These are phyloP conservation scores for Neonectria ditissima DNA, from an alignment of 2,329 filamentous ascomycete species.

Conservation along the genomic window DNA sequence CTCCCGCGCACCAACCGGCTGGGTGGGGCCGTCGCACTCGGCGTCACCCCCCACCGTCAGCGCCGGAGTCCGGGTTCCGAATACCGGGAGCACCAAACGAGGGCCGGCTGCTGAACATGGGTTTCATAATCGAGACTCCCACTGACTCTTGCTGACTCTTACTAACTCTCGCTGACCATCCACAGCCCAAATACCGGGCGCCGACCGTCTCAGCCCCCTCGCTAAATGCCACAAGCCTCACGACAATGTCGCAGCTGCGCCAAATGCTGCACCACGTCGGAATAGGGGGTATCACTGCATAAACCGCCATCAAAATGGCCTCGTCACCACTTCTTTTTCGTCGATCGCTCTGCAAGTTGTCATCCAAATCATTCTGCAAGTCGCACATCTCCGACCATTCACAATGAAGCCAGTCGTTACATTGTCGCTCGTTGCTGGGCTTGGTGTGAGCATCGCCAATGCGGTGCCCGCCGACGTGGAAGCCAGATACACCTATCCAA, in stretches of 20 bases:
- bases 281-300: conserved; percentile 35
- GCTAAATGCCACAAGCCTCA: conserved; percentile 4
- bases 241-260: conserved; percentile 20
- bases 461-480: conserved; percentile 17
- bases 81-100: conserved; percentile 8
- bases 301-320: conserved; percentile 30
- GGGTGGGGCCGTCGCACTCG: conserved; percentile 9
- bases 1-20: conserved; percentile 5
- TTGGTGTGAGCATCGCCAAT: conserved; percentile 22
- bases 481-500: neutral
- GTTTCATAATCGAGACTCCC: neutral
- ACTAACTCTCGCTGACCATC: too few relatives aligned
- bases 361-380: conserved; percentile 17
- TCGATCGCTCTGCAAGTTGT: conserved; percentile 4
- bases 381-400: conserved; percentile 27
- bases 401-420: conserved; percentile 34
- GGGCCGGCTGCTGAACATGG: neutral
- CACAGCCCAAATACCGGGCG: neutral
- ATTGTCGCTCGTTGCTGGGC: conserved; percentile 33
- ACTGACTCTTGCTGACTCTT: neutral
- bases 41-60: neutral
- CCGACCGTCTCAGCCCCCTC: conserved; percentile 15
- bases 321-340: conserved; percentile 26
- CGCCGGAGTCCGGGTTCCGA: conserved; percentile 24
- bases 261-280: conserved; percentile 15